A percentile compares a stretch with the other conserved stretches of the same genome.
These are phyloP conservation scores for Tothia fuscella DNA, from an alignment of 2,329 filamentous ascomycete species.

Conservation along the genomic window DNA sequence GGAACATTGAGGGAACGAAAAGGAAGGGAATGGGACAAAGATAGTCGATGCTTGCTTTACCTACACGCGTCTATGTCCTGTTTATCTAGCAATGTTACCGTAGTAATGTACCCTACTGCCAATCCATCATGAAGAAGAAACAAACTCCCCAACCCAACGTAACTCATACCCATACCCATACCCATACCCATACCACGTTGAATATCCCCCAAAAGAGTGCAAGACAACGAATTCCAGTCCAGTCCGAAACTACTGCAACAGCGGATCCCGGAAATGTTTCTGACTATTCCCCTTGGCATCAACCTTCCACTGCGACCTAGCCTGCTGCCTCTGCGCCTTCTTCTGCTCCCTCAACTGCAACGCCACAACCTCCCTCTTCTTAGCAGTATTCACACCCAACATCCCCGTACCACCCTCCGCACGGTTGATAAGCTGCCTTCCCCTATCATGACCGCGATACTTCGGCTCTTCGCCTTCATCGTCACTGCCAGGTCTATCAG, in stretches of 20 bases:
- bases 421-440: slow-evolving; percentile 32
- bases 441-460: slow-evolving; percentile 19
- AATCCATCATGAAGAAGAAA: too few relatives aligned
- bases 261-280: slow-evolving; percentile 50
- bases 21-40: too few relatives aligned
- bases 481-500: slow-evolving; percentile 32
- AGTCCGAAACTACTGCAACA: slow-evolving; percentile 25
- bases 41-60: too few relatives aligned
- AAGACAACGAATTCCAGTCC: too few relatives aligned
- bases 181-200: too few relatives aligned
- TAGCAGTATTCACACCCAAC: slow-evolving; percentile 62
- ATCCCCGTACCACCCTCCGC: slow-evolving; percentile 66
- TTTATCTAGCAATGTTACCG: too few relatives aligned
- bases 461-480: slow-evolving; percentile 25
- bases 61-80: too few relatives aligned
- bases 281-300: slow-evolving; percentile 68
- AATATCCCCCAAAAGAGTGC: too few relatives aligned
- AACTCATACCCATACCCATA: too few relatives aligned
- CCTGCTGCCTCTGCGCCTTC: slow-evolving; percentile 48
- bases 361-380: slow-evolving; percentile 55
- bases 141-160: too few relatives aligned
- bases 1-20: too few relatives aligned
- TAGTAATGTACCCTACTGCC: too few relatives aligned
- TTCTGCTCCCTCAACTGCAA: slow-evolving; percentile 59
- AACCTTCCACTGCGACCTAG: slow-evolving; percentile 38